Evolutionary conservation across 176 grass and related monocot genomes (phyloP), one percentile per base, ranked within the genome.

Genomic region (bread wheat (Triticum aestivum)): DNA sequence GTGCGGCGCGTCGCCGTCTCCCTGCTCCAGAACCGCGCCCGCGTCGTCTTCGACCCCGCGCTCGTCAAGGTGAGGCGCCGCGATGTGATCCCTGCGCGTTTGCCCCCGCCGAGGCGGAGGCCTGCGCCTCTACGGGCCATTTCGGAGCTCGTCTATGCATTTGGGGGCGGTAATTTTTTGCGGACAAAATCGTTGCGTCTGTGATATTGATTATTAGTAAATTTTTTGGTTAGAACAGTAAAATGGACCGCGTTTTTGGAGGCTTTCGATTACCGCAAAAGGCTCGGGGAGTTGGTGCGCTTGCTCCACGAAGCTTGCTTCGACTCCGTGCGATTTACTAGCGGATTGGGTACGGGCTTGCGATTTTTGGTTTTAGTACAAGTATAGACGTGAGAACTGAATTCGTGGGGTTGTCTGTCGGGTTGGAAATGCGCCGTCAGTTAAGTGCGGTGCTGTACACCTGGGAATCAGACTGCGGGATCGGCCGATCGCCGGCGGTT

Each of bases 1-100:
- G 97, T 99, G 78, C 44, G 79, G 11, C 70, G 72, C n/a, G 92
- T 91, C 77, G 88, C 97, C 41, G 97, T 99, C 15, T 99, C 97
- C 6, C 86, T 99, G 76, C 92, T 99, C 71, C 97, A 99, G 90
- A 96, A 99, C 89, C 90, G 88, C 61, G 97, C 97, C 35, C 88
- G 58, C 84, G 97, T 99, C 77, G 89, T 93, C 29, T 99, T 96
- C 88, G 90, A 93, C 89, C 90, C 97, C 81, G 79, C 78, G 69
- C 86, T 92, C 61, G 45, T 80, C 26, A 94, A 99, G 97, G 97
- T 99, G 81, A 72, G 38, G 4, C 2, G 9, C 6, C 83, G 64
- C n/a, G 11, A 24, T 23, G 34, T 24, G 76, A 87, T 52, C 84
- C 66, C 75, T 79, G 89, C 74, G 15, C 39, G 64, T 33, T 74